phyloP scores from a whole-genome alignment of 108 stramenopile genomes.

The Pseudonitzschia multistriata region DNA sequence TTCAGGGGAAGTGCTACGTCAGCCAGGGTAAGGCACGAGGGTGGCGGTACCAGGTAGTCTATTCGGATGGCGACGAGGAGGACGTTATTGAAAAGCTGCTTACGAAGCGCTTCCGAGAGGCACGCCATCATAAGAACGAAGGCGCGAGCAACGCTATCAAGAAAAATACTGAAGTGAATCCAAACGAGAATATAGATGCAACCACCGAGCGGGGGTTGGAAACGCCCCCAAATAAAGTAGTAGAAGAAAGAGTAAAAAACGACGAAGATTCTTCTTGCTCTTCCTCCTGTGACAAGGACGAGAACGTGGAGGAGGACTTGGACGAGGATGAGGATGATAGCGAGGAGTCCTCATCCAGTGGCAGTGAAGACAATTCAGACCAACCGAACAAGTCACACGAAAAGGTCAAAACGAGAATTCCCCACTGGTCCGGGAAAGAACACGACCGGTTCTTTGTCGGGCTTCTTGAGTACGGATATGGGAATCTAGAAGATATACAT shows the following conservation, averaged over 20 bases:
- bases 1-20: background rate
- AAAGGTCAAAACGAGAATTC: background rate
- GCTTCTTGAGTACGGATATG: background rate
- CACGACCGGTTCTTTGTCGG: conserved; percentile 7
- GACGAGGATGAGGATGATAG: background rate
- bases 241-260: background rate
- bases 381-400: background rate
- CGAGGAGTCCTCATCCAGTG: background rate
- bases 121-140: background rate
- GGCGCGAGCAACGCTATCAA: background rate
- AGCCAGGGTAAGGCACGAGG: no score
- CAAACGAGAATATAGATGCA: background rate
- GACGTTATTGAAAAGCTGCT: background rate
- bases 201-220: background rate
- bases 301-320: background rate
- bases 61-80: background rate
- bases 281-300: background rate
- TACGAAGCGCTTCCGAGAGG: background rate
- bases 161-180: no score
- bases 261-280: background rate
- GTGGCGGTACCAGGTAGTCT: conserved; percentile 5
- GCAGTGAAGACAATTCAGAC: background rate
- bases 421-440: conserved; percentile 9
- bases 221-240: background rate
- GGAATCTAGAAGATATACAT: conserved; percentile 3